Evolutionary conservation across 2,329 filamentous ascomycete genomes (phyloP).

Genomic region (Colletotrichum camelliae): DNA sequence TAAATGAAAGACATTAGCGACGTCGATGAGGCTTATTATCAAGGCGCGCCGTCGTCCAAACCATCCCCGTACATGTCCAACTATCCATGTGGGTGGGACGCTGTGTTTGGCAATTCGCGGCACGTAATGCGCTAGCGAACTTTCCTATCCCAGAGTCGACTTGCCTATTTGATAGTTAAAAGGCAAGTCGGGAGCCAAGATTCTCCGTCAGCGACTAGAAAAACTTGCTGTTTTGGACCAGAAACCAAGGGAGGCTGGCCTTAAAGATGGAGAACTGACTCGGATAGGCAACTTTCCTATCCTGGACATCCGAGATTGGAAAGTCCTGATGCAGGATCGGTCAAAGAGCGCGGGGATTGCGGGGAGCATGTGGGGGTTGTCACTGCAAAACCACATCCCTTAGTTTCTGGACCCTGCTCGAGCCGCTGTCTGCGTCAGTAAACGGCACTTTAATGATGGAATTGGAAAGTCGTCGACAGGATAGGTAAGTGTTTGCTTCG

Average conservation of each 20-base stretch:
- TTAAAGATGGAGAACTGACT: not conserved
- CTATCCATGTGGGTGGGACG: not conserved
- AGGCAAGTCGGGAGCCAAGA: not conserved
- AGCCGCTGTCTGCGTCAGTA: not conserved
- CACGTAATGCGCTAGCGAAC: not conserved
- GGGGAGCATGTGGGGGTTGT: not conserved
- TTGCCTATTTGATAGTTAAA: not conserved
- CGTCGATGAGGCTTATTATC: not conserved
- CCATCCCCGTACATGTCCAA: not conserved
- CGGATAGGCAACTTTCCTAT: not conserved
- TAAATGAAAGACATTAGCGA: not conserved
- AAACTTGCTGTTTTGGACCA: not conserved
- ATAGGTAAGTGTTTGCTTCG: not conserved
- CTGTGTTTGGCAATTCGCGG: not conserved
- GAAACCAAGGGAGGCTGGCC: not conserved
- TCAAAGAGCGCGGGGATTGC: not conserved
- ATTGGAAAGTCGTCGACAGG: not conserved
- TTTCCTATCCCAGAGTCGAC: not conserved
- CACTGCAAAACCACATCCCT: not conserved
- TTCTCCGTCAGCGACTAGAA: not conserved
- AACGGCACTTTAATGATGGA: not conserved
- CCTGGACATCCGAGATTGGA: not conserved
- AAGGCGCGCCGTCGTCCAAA: not conserved
- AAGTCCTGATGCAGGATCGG: not conserved
- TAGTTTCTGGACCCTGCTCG: not conserved